Evolutionary conservation across 768 basidiomycete genomes (phyloP), one percentile per base, ranked within the genome.

Genomic region (Tricholoma bakamatsutake): DNA sequence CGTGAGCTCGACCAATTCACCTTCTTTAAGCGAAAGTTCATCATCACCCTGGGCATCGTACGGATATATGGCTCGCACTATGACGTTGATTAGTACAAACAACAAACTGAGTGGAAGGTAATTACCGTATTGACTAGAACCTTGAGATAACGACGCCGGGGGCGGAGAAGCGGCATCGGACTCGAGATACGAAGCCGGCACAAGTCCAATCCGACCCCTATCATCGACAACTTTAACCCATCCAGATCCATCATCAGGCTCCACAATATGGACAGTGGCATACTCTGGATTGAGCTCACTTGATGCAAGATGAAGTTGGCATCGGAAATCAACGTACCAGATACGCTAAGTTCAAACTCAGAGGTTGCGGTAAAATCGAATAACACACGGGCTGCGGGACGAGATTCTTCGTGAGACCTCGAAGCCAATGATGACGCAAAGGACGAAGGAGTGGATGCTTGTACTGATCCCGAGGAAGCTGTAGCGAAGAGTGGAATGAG

Each of bases 191-290:
- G 88, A 83, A n/a, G 88, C 88, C n/a, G 91, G 91, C 10, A 92
- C 84, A 39, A 93, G 80, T 8, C 90, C 90, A 61, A 80, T 80
- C 54, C 76, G 76, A 57, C 83, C 82, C n/a, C 68, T 67, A 37
- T 70, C 63, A 63, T 87, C 79, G 21, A 70, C 67, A 8, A 92
- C 87, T 66, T 93, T 93, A 10, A 88, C 80, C 91, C 90, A 93
- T 2, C 90, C 90, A 13, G 88, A 90, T 10, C 89, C 90, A 61
- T 92, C 91, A 57, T 93, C 90, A 57, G 84, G 80, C 65, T 93
- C 90, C 17, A 90, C 65, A 37, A 94, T 75, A 55, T 77, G 76
- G 13, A 95, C 85, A 4, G 65, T 67, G 37, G 72, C 67, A 27
- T 87, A 89, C 71, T 88, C 90, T 87, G 66, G 30, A 34, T 49